Base-by-base conservation (phyloP, 148 eudicot genomes). In the Euryodendron excelsum region DNA sequence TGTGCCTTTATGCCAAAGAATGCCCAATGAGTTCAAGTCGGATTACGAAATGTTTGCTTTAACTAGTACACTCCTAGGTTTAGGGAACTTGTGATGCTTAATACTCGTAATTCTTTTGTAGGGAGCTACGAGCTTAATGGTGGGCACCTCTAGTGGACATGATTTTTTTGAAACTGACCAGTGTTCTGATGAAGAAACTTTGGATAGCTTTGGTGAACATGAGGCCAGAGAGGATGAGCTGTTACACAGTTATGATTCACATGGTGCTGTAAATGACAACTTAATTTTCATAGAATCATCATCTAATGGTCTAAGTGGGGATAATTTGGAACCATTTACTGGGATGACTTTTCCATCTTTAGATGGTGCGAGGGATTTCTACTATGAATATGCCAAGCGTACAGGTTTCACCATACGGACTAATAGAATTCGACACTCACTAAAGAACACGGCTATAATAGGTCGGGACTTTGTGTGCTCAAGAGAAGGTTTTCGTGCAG, bases 311-410 rank as follows among this genome's bases (percentile, higher is more conserved):
- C 14, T 68, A n/a, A 44, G 23, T 68, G 53, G 12, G 55, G 53
- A 45, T 44, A 41, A 25, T 47, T 44, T 45, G 27, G 53, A 69
- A 69, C 73, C 33, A 23, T 69, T 69, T 45, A 5, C 28, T 25
- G 55, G 73, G 28, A 69, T 69, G 55, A 41, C 3, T 13, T 69
- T 69, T 69, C 33, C 52, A 68, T 68, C 72, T 41, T 68, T 68
- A 68, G 72, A 68, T 41, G 72, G 3, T 25, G 53, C 73, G 12
- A 69, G 73, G 21, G 73, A 69, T 45, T 69, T 69, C 53, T 69
- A 69, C 25, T 69, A 69, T 44, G 73, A 69, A 69, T 69, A 69
- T 44, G 53, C 73, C 53, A 69, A 45, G 73, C 73, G 41, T 23
- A 44, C 34, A 44, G 73, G 53, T 69, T 69, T 69, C 73, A 45